Percentiles rank a stretch among this genome's conserved stretches.
Evolutionary conservation across 1,139 yeast genomes (phyloP).

Genomic region (Hyphopichia burtonii): DNA sequence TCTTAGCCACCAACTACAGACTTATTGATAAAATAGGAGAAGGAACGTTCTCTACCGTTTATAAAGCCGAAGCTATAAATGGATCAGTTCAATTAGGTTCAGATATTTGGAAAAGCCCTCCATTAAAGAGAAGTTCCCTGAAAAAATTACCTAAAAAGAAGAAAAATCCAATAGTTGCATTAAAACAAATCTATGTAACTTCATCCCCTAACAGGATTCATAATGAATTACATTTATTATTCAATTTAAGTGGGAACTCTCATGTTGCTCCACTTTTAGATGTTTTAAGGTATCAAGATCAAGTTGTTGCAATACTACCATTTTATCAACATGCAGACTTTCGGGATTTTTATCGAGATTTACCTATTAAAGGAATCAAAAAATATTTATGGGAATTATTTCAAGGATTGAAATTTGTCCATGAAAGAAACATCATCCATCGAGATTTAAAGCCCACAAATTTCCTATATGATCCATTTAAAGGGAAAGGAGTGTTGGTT

Average conservation of each 20-base stretch:
- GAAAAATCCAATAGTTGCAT: slow-evolving; percentile 71
- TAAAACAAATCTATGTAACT: slow-evolving; percentile 91
- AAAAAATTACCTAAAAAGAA: slow-evolving; percentile 13
- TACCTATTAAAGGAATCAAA: slow-evolving; percentile 77
- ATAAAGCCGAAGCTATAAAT: slow-evolving; percentile 75
- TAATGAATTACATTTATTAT: slow-evolving; percentile 79
- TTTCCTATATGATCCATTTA: slow-evolving; percentile 74
- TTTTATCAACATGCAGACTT: slow-evolving; percentile 90
- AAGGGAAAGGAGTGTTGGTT: slow-evolving; percentile 79
- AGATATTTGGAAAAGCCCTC: slow-evolving; percentile 49
- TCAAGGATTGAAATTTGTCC: slow-evolving; percentile 74
- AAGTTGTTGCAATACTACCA: slow-evolving; percentile 89
- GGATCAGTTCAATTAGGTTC: slow-evolving; percentile 39
- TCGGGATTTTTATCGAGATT: slow-evolving; percentile 77
- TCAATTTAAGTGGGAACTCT: slow-evolving; percentile 63
- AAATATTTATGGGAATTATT: slow-evolving; percentile 78
- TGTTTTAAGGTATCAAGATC: slow-evolving; percentile 84
- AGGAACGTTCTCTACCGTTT: slow-evolving; percentile 90
- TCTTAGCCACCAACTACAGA: slow-evolving; percentile 57
- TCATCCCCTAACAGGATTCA: slow-evolving; percentile 89
- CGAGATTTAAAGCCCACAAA: slow-evolving; percentile 91
- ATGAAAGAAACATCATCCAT: slow-evolving; percentile 74
- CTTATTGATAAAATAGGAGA: slow-evolving; percentile 88
- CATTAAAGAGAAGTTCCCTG: slow-evolving; percentile 26
- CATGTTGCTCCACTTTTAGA: slow-evolving; percentile 88